Percentiles rank a stretch among this genome's conserved stretches.
Evolutionary conservation across 768 basidiomycete species (phyloP).

Genomic region (Boletus sp.): DNA sequence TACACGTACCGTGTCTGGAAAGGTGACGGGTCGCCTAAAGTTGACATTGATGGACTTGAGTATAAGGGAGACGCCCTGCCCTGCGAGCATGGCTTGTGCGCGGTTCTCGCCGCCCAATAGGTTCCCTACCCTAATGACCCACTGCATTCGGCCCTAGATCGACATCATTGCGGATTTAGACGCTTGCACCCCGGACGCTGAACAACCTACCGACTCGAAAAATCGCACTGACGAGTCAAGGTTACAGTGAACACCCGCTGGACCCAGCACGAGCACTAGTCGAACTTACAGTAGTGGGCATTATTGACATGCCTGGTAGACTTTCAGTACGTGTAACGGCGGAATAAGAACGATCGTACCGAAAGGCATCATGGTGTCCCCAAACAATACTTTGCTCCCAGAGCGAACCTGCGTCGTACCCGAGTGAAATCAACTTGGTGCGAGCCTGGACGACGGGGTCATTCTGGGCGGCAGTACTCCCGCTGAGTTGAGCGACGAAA

Average conservation of each 20-base stretch:
- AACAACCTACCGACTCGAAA: slow-evolving; percentile 55
- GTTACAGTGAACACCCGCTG: neutral
- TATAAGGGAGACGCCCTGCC: slow-evolving; percentile 66
- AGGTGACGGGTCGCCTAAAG: slow-evolving; percentile 69
- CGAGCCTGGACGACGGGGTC: slow-evolving; percentile 37
- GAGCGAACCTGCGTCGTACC: slow-evolving; percentile 63
- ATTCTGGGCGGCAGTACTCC: neutral
- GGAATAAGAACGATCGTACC: slow-evolving; percentile 36
- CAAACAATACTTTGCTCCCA: slow-evolving; percentile 77
- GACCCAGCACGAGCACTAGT: neutral
- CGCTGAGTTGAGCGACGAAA: neutral
- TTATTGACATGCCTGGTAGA: slow-evolving; percentile 70
- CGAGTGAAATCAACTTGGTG: slow-evolving; percentile 40
- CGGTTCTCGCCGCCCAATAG: slow-evolving; percentile 56
- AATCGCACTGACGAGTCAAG: slow-evolving; percentile 49
- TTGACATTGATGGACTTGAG: slow-evolving; percentile 67
- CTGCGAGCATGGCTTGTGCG: slow-evolving; percentile 56
- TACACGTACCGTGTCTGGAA: slow-evolving; percentile 65
- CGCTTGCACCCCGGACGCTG: too few species aligned
- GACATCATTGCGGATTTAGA: neutral
- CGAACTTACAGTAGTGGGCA: slow-evolving; percentile 57
- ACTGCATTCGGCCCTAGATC: slow-evolving; percentile 61
- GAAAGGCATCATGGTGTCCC: slow-evolving; percentile 79
- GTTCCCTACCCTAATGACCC: slow-evolving; percentile 56
- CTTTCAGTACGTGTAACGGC: neutral